phyloP scores from a whole-genome alignment of 2,329 filamentous ascomycete species.

The Alternaria ethzedia region DNA sequence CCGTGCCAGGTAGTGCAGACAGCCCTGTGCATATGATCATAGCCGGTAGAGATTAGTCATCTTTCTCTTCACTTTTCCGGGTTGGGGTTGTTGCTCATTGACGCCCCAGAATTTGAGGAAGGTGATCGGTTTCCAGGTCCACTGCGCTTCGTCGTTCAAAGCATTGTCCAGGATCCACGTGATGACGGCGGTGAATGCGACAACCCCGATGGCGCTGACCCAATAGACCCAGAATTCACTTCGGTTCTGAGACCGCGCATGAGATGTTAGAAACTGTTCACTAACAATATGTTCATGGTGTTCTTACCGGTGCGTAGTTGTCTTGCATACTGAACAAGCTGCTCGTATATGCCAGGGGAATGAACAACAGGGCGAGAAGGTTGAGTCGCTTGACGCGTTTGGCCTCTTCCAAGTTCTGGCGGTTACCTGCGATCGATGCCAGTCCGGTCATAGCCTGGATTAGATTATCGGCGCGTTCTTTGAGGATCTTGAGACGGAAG shows the following conservation, averaged over 20 bases:
- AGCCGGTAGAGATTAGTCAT: conserved; percentile 17
- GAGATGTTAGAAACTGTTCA: background rate
- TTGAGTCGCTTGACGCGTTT: conserved; percentile 45
- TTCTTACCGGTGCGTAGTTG: conserved; percentile 28
- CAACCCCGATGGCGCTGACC: conserved; percentile 35
- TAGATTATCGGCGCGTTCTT: conserved; percentile 41
- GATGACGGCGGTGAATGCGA: conserved; percentile 30
- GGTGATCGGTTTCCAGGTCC: conserved; percentile 18
- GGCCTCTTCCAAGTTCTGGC: conserved; percentile 44
- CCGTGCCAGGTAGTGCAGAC: background rate
- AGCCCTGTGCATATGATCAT: background rate
- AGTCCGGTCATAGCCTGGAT: conserved; percentile 45
- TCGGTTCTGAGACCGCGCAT: conserved; percentile 9
- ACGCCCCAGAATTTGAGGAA: conserved; percentile 23
- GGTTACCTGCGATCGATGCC: conserved; percentile 43
- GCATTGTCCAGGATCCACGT: conserved; percentile 37
- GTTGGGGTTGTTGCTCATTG: background rate
- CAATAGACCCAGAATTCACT: conserved; percentile 41
- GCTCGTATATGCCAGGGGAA: conserved; percentile 43
- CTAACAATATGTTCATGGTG: background rate
- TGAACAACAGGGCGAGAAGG: conserved; percentile 41
- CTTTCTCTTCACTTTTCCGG: conserved; percentile 10
- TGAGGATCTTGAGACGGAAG: conserved; percentile 41
- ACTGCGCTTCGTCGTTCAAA: conserved; percentile 39
- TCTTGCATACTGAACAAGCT: conserved; percentile 46